Evolutionary conservation across 805 yeast genomes (phyloP), one percentile per base, ranked within the genome.

Genomic region (Lipomyces sp.): DNA sequence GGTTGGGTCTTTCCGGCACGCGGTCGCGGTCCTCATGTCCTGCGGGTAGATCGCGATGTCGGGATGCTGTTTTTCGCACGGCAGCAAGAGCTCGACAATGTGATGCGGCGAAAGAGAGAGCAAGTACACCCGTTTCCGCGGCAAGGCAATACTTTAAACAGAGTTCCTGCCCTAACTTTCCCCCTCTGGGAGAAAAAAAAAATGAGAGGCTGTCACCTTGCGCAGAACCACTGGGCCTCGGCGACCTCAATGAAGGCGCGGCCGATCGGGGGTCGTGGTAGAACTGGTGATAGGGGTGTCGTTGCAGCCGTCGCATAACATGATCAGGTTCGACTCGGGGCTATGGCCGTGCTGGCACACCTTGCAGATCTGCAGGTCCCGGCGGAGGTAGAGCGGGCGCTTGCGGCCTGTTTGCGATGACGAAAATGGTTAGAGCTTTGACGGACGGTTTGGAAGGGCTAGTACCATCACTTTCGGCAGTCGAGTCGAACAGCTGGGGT

Each of bases 161-260:
- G n/a, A n/a, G n/a, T n/a, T n/a, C n/a, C n/a, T n/a, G n/a, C n/a
- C n/a, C n/a, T n/a, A n/a, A n/a, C n/a, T n/a, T n/a, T 2, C 14
- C 34, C 10, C 21, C n/a, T 13, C 4, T 16, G 11, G 10, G 10
- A 10, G 11, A 2, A 13, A 18, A 13, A 19, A 24, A 26, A 21
- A 19, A 16, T 35, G 26, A 4, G 3, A n/a, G n/a, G 43, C 53
- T 65, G 67, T 46, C 74, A 70, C 40, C 68, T 63, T 44, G 61
- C 61, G 55, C 74, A 70, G 55, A 65, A 70, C 73, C 73, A 70
- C 53, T 67, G 66, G 4, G 70, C 70, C 42, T 70, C 74, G 1
- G 69, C 68, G 14, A 70, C 68, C 26, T 70, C 72, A 11, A 70
- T 69, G 24, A 65, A 69, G 11, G 69, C 61, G 5, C 70, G 57